A percentile compares a stretch with the other conserved stretches of the same genome.
phyloP scores from a whole-genome alignment of 805 yeast genomes.

The Kuraishia hungarica region DNA sequence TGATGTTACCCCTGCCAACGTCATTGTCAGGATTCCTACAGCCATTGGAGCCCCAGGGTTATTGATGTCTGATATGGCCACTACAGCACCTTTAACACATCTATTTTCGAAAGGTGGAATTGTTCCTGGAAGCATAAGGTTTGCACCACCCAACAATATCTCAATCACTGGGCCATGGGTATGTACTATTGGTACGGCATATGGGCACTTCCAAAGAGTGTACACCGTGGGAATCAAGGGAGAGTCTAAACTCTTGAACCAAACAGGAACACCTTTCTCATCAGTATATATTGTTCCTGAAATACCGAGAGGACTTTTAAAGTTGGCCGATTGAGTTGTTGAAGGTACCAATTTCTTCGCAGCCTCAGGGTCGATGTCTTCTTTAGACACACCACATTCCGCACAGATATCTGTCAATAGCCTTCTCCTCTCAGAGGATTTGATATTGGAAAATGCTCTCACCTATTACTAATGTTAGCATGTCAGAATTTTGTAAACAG shows the following conservation, averaged over 20 bases:
- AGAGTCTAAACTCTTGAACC: constrained; percentile 57
- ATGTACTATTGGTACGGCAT: constrained; percentile 52
- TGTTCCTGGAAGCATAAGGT: constrained; percentile 70
- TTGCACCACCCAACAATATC: constrained; percentile 70
- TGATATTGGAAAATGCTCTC: constrained; percentile 72
- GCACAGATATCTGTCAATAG: constrained; percentile 34
- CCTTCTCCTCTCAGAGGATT: constrained; percentile 70
- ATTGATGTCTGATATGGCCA: constrained; percentile 59
- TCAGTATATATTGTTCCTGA: constrained; percentile 61
- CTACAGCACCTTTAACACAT: constrained; percentile 45
- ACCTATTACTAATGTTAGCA: constrained; percentile 23
- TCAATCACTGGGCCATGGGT: constrained; percentile 73
- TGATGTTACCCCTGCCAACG: constrained; percentile 32
- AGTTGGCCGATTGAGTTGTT: constrained; percentile 55
- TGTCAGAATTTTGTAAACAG: neutral
- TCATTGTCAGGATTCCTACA: constrained; percentile 52
- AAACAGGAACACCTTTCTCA: constrained; percentile 56
- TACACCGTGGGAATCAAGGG: constrained; percentile 60
- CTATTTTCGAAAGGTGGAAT: constrained; percentile 47
- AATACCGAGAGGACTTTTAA: constrained; percentile 40
- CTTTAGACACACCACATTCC: constrained; percentile 29
- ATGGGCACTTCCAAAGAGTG: constrained; percentile 64
- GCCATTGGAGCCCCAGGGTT: constrained; percentile 62
- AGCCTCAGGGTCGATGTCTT: constrained; percentile 29
- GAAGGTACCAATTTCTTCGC: constrained; percentile 31